These are phyloP conservation scores for Trichoderma orchidacearum DNA, from an alignment of 495 filamentous ascomycete species.

Conservation along the genomic window DNA sequence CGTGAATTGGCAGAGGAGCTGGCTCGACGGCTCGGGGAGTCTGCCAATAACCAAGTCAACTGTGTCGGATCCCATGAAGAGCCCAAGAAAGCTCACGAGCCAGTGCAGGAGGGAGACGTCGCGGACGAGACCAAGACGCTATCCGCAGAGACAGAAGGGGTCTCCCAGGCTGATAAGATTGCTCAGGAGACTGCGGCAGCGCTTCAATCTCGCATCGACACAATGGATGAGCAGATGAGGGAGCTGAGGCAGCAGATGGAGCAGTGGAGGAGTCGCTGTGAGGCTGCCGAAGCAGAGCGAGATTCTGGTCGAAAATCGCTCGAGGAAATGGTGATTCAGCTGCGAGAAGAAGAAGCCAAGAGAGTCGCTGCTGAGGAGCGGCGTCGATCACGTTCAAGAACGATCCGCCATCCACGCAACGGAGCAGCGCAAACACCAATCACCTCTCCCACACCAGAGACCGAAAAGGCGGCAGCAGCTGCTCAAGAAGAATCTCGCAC, in stretches of 20 bases:
- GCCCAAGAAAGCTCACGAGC: neutral
- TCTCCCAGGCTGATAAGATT: neutral
- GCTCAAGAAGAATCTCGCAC: constrained; percentile 1
- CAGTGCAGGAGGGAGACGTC: neutral
- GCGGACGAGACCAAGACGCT: constrained; percentile 11
- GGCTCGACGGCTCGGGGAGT: constrained; percentile 53
- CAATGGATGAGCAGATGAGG: constrained; percentile 71
- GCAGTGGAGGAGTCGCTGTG: constrained; percentile 58
- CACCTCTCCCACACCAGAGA: neutral
- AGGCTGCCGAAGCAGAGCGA: constrained; percentile 65
- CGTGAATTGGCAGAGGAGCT: constrained; percentile 73
- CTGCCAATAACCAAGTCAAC: constrained; percentile 20
- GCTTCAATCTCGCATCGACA: constrained; percentile 63
- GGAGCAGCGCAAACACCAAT: neutral
- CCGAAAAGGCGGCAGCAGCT: constrained; percentile 3
- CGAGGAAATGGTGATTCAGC: constrained; percentile 77
- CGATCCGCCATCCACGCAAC: constrained; percentile 4
- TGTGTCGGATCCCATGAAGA: constrained; percentile 4
- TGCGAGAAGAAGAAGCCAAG: constrained; percentile 45
- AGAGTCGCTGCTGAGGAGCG: constrained; percentile 13
- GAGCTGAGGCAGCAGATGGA: constrained; percentile 72
- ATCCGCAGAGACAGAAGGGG: constrained; percentile 26
- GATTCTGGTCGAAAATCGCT: constrained; percentile 54
- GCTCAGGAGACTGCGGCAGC: constrained; percentile 25
- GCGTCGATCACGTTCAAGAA: constrained; percentile 6